Evolutionary conservation across 2,329 filamentous ascomycete genomes (phyloP).

Genomic region (Trichophyton rubrum): DNA sequence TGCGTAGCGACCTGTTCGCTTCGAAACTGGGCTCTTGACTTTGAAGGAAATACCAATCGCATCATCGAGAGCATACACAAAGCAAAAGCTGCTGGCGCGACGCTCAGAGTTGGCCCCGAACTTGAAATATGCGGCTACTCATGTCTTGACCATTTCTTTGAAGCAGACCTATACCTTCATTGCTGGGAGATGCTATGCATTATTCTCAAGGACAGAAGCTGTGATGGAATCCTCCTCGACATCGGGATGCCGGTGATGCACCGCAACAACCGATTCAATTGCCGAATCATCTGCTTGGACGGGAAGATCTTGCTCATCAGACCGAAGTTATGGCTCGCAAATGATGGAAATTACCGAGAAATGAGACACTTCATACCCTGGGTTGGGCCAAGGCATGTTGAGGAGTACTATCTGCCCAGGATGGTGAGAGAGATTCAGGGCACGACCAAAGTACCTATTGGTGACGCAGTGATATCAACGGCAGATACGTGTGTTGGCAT

Average conservation of each 20-base stretch:
- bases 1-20: constrained; percentile 9
- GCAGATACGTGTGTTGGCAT: constrained; percentile 45
- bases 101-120: constrained; percentile 44
- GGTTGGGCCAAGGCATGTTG: constrained; percentile 37
- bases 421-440: constrained; percentile 45
- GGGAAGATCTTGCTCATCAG: constrained; percentile 53
- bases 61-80: constrained; percentile 49
- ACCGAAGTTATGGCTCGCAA: constrained; percentile 56
- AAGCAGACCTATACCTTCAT: constrained; percentile 41
- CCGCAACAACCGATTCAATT: constrained; percentile 50
- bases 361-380: constrained; percentile 51
- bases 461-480: constrained; percentile 51
- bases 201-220: constrained; percentile 46
- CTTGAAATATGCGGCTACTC: constrained; percentile 17
- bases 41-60: constrained; percentile 48
- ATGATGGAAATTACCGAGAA: constrained; percentile 45
- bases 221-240: constrained; percentile 45
- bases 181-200: constrained; percentile 48
- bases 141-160: constrained; percentile 13
- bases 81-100: constrained; percentile 47
- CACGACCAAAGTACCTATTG: constrained; percentile 46
- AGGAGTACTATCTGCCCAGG: constrained; percentile 51
- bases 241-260: constrained; percentile 41
- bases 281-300: constrained; percentile 49
- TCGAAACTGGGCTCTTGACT: constrained; percentile 39